These are phyloP conservation scores for Peronosclerospora sorghi DNA, from an alignment of 352 stramenopile genomes.

Conservation along the genomic window DNA sequence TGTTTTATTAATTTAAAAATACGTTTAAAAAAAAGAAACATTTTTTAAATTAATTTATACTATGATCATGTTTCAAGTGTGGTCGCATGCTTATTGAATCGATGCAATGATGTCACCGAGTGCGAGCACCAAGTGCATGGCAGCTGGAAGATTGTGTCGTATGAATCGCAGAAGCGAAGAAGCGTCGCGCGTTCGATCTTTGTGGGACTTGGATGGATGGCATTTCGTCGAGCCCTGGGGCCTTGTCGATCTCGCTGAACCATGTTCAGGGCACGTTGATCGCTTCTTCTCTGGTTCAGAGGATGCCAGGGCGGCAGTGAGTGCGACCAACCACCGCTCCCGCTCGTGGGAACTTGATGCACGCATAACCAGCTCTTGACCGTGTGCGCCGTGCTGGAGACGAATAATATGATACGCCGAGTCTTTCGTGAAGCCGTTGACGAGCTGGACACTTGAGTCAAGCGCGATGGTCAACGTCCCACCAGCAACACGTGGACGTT, in stretches of 20 bases:
- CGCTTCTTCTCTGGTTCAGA: background rate
- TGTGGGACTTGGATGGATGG: background rate
- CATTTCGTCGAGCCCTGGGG: background rate
- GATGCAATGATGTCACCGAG: constrained; percentile 13
- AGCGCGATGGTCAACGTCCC: constrained; percentile 12
- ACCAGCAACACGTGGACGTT: constrained; percentile 13
- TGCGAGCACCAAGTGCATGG: constrained; percentile 11
- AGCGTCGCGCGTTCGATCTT: background rate
- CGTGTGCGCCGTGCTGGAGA: constrained; percentile 3
- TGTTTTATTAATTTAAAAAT: too few species aligned
- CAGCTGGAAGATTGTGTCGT: constrained; percentile 6
- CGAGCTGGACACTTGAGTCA: constrained; percentile 8
- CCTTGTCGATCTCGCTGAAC: background rate
- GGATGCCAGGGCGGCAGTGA: constrained; percentile 1
- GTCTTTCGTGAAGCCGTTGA: constrained; percentile 3
- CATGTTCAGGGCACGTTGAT: background rate
- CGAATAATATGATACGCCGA: constrained; percentile 7
- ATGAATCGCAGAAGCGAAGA: constrained; percentile 6
- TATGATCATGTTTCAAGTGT: too few species aligned
- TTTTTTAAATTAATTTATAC: too few species aligned
- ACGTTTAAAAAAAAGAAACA: too few species aligned
- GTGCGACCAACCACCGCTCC: constrained; percentile 4
- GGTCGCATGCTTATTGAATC: too few species aligned
- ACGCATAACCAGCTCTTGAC: constrained; percentile 6
- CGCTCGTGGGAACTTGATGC: constrained; percentile 6